phyloP scores from a whole-genome alignment of 2,329 filamentous ascomycete genomes.

The Furcasterigmium sp. region DNA sequence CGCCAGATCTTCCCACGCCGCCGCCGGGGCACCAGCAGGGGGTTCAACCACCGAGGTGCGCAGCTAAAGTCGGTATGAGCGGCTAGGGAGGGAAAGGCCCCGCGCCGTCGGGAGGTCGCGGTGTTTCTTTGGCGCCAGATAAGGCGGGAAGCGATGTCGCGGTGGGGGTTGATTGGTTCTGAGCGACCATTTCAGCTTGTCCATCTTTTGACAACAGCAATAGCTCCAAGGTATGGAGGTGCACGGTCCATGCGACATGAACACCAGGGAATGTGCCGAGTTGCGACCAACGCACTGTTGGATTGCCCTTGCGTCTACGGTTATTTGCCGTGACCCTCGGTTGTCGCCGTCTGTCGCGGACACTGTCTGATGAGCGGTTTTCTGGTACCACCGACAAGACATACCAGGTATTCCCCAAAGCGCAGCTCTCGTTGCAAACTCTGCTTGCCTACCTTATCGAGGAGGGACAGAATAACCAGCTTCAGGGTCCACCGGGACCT shows the following conservation, averaged over 20 bases:
- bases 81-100: conserved; percentile 4
- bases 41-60: too few species aligned
- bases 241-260: not conserved
- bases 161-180: conserved; percentile 29
- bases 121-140: conserved; percentile 34
- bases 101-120: conserved; percentile 9
- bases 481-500: too few species aligned
- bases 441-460: too few species aligned
- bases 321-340: too few species aligned
- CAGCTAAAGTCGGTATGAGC: too few species aligned
- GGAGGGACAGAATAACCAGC: too few species aligned
- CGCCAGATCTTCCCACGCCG: conserved; percentile 1
- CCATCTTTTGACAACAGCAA: conserved; percentile 16
- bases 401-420: too few species aligned
- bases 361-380: not conserved
- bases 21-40: not conserved
- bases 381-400: too few species aligned
- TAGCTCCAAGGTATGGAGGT: not conserved
- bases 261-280: not conserved
- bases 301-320: too few species aligned
- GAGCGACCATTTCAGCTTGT: conserved; percentile 33
- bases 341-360: too few species aligned
- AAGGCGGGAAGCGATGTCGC: conserved; percentile 23
- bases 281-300: not conserved
- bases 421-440: too few species aligned